Evolutionary conservation across 2,329 filamentous ascomycete species (phyloP).

Genomic region (Colletotrichum spaethianum): DNA sequence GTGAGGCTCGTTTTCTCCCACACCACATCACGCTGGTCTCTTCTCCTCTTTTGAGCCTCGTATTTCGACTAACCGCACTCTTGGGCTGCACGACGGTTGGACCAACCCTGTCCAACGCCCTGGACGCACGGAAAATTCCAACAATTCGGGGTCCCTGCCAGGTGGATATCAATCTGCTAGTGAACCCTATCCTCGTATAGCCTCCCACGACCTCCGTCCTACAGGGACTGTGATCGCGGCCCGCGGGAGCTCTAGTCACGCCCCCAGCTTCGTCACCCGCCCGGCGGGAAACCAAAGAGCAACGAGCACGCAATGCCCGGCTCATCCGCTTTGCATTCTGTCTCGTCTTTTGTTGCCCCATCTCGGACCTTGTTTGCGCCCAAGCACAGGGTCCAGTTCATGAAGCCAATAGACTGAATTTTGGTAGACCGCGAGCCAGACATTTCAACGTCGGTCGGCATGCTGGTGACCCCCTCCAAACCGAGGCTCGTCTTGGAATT

Average conservation of each 20-base stretch:
- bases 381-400: not conserved
- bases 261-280: conserved; percentile 8
- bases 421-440: too few relatives aligned
- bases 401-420: not conserved
- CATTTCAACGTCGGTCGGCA: not conserved
- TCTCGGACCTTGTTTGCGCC: not conserved
- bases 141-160: conserved; percentile 30
- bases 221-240: conserved; percentile 5
- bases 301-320: conserved; percentile 2
- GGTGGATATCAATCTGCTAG: conserved; percentile 32
- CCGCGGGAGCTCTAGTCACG: conserved; percentile 16
- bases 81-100: conserved; percentile 15
- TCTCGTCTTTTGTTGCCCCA: not conserved
- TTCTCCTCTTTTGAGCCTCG: conserved; percentile 14
- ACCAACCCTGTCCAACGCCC: conserved; percentile 16
- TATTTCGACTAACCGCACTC: conserved; percentile 28
- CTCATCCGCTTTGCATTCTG: not conserved
- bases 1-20: not conserved
- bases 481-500: not conserved
- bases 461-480: too few relatives aligned
- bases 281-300: conserved; percentile 5
- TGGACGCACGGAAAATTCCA: conserved; percentile 29
- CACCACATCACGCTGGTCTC: not conserved
- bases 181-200: conserved; percentile 32
- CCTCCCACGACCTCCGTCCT: conserved; percentile 16